Conservation (phyloP, 257 asterid genomes). For the Ligustrum vulgare region DNA sequence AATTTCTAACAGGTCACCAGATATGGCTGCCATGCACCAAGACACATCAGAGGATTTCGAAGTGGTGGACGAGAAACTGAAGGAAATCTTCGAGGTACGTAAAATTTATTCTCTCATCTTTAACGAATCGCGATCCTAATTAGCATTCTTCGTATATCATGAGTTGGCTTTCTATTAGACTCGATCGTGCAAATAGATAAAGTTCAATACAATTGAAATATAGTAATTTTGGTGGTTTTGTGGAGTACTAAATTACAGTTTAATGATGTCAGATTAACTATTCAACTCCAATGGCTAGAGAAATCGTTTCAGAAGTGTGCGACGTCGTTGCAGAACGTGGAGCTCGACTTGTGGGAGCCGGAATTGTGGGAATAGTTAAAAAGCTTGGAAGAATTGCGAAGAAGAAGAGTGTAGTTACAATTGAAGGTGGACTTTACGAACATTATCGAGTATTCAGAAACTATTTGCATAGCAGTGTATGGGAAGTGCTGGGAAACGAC, state of each 20-base stretch:
- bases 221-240: background rate
- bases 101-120: background rate
- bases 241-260: background rate
- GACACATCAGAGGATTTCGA: conserved; percentile 74
- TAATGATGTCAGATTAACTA: conserved; percentile 42
- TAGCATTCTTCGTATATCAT: too few species aligned
- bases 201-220: too few species aligned
- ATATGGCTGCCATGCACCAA: conserved; percentile 94
- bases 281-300: conserved; percentile 56
- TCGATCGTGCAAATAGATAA: background rate
- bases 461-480: conserved; percentile 73
- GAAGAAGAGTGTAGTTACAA: conserved; percentile 53
- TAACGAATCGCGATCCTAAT: background rate
- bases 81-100: conserved; percentile 62
- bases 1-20: conserved; percentile 52
- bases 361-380: conserved; percentile 65
- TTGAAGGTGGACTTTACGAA: conserved; percentile 76
- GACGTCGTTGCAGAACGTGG: conserved; percentile 81
- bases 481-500: conserved; percentile 81
- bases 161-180: background rate
- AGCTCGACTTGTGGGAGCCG: conserved; percentile 83
- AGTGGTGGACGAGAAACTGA: conserved; percentile 61
- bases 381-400: conserved; percentile 56
- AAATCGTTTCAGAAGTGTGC: conserved; percentile 65
- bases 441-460: conserved; percentile 69